phyloP scores from a whole-genome alignment of 2,329 filamentous ascomycete genomes.

The Pseudogymnoascus verrucosus region DNA sequence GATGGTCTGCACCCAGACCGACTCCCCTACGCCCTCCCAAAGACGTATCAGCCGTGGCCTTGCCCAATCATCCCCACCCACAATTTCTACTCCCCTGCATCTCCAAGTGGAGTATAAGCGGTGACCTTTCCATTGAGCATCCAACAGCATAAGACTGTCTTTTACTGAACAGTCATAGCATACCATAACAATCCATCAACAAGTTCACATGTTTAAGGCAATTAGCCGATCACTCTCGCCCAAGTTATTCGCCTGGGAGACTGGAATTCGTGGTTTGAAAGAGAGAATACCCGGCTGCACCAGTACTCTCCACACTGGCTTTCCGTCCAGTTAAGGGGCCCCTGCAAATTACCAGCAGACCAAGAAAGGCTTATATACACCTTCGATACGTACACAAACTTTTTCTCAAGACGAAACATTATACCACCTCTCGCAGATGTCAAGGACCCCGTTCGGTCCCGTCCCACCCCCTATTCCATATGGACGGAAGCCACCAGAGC shows the following conservation, averaged over 20 bases:
- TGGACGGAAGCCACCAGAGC: constrained; percentile 18
- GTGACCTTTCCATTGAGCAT: not conserved
- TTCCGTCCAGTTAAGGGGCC: not conserved
- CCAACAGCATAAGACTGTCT: not conserved
- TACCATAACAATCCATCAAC: not conserved
- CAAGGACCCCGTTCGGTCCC: constrained; percentile 19
- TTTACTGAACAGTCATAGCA: not conserved
- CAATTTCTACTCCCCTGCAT: not conserved
- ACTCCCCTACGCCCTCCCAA: not conserved
- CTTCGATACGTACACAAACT: not conserved
- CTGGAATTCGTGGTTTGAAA: not conserved
- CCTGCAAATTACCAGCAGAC: not conserved
- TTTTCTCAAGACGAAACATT: not conserved
- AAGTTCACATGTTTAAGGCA: constrained; percentile 3
- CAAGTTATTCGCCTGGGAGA: constrained; percentile 7
- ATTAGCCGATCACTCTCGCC: constrained; percentile 4
- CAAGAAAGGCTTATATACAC: constrained; percentile 3
- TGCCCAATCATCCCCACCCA: not conserved
- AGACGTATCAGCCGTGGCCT: not conserved
- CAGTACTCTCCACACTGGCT: not conserved
- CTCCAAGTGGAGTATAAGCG: constrained; percentile 3
- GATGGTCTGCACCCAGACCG: not conserved
- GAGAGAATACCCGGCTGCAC: not conserved
- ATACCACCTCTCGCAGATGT: constrained; percentile 15
- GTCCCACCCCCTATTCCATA: constrained; percentile 22